These are phyloP conservation scores for Penicillium sclerotigenum DNA, from an alignment of 2,329 filamentous ascomycete genomes.

Conservation along the genomic window DNA sequence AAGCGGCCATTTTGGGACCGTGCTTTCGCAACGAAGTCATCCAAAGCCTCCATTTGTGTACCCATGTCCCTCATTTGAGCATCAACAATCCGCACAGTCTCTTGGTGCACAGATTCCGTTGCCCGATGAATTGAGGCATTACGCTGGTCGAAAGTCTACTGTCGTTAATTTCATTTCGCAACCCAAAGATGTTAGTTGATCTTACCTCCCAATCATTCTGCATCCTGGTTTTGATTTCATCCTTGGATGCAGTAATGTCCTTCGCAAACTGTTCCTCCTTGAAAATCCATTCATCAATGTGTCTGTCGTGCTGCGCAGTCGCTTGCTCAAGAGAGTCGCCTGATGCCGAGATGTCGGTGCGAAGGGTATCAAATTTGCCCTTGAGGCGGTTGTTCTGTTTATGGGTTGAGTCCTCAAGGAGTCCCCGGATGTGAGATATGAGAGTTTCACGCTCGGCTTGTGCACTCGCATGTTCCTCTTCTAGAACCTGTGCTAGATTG, in stretches of 20 bases:
- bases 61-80: conserved; percentile 84
- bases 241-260: conserved; percentile 68
- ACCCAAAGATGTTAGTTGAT: neutral
- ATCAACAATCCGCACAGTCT: conserved; percentile 85
- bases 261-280: conserved; percentile 68
- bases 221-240: conserved; percentile 74
- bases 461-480: conserved; percentile 71
- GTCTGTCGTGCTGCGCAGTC: conserved; percentile 63
- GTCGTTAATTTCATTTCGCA: conserved; percentile 23
- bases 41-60: conserved; percentile 82
- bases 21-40: conserved; percentile 84
- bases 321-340: conserved; percentile 64
- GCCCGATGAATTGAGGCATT: conserved; percentile 80
- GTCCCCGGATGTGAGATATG: conserved; percentile 69
- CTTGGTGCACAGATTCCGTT: conserved; percentile 82
- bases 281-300: conserved; percentile 71
- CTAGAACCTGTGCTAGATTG: conserved; percentile 65
- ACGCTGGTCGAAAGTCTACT: conserved; percentile 67
- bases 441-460: conserved; percentile 71
- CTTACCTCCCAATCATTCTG: conserved; percentile 81
- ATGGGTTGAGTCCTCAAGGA: conserved; percentile 72
- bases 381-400: conserved; percentile 69
- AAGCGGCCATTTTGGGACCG: conserved; percentile 75
- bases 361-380: conserved; percentile 60
- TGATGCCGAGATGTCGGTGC: conserved; percentile 62